A percentile compares a stretch with the other conserved stretches of the same genome.
These are phyloP conservation scores for Cercospora janseana DNA, from an alignment of 2,329 filamentous ascomycete genomes.

Conservation along the genomic window DNA sequence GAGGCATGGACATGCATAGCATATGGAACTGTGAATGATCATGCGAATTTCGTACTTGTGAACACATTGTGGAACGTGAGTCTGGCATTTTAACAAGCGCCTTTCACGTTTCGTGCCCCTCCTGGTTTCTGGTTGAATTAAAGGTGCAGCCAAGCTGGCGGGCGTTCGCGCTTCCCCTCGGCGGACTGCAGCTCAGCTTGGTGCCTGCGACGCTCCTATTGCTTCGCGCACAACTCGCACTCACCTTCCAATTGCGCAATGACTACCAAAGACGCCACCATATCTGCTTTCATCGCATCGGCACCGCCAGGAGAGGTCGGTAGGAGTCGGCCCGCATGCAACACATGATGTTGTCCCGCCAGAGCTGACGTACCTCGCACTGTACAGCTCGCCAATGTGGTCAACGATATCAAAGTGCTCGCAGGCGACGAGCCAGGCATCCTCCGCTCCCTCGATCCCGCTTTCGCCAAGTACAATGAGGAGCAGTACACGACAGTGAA, in stretches of 20 bases:
- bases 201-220: too few relatives aligned
- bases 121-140: too few relatives aligned
- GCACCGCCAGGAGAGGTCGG: conserved; percentile 93
- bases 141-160: too few relatives aligned
- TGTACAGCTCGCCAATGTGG: conserved; percentile 76
- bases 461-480: conserved; percentile 94
- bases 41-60: too few relatives aligned
- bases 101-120: too few relatives aligned
- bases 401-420: conserved; percentile 85
- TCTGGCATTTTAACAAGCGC: neutral
- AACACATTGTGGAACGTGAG: too few relatives aligned
- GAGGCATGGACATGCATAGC: neutral
- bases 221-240: too few relatives aligned
- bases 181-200: too few relatives aligned
- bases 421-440: conserved; percentile 65
- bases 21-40: too few relatives aligned
- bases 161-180: too few relatives aligned
- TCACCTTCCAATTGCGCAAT: conserved; percentile 20
- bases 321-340: conserved; percentile 28
- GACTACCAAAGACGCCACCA: conserved; percentile 39
- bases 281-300: conserved; percentile 82
- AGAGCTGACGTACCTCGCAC: conserved; percentile 27
- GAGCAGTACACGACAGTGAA: conserved; percentile 87
- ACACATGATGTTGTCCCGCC: conserved; percentile 24
- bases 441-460: conserved; percentile 70